phyloP scores from a whole-genome alignment of 768 basidiomycete species.

The Leccinum disarticulatum region DNA sequence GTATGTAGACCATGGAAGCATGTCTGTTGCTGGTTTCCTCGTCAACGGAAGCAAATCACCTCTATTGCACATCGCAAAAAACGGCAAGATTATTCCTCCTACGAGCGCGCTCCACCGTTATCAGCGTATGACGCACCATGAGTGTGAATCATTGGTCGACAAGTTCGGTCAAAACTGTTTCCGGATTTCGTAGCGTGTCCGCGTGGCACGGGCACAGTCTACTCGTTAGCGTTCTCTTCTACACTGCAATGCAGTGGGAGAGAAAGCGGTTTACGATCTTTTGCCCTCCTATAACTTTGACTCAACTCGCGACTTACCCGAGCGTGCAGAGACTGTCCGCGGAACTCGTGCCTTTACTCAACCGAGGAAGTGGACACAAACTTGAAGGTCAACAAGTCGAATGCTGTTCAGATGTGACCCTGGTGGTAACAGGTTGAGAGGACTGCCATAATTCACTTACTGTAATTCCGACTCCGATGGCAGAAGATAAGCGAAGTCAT shows the following conservation, averaged over 20 bases:
- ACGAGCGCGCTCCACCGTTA: constrained; percentile 5
- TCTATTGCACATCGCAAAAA: constrained; percentile 1
- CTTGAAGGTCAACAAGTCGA: constrained; percentile 4
- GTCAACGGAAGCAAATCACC: constrained; percentile 3
- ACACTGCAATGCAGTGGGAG: background rate
- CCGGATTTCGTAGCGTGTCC: constrained; percentile 4
- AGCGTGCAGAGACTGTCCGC: background rate
- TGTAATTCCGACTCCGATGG: background rate
- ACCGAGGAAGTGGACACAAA: background rate
- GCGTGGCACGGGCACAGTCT: background rate
- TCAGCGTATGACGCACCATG: background rate
- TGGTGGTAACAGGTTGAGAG: background rate
- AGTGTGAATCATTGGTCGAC: background rate
- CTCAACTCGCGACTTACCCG: constrained; percentile 1
- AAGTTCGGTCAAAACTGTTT: constrained; percentile 5
- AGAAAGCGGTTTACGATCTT: background rate
- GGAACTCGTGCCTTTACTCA: background rate
- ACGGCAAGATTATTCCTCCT: constrained; percentile 5
- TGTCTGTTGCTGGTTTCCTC: constrained; percentile 1
- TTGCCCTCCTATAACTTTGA: background rate
- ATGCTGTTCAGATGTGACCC: background rate
- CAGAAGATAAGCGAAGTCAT: background rate
- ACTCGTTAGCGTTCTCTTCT: background rate
- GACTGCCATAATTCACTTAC: background rate
- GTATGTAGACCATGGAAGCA: constrained; percentile 5